phyloP scores from a whole-genome alignment of 257 asterid genomes.

The Eucommia ulmoides region DNA sequence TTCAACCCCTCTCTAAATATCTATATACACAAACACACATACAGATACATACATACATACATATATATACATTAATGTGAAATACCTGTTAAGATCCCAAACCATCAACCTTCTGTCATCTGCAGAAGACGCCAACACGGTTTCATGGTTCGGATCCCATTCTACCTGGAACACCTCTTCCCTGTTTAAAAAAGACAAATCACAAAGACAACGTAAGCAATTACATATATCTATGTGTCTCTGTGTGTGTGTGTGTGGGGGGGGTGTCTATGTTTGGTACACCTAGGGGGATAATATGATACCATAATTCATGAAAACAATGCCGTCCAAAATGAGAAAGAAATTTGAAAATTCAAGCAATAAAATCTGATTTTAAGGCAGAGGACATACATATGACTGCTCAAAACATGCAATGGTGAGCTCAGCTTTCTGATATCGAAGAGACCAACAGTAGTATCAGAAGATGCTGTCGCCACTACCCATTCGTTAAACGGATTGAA shows the following conservation, averaged over 20 bases:
- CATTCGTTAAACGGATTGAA: slow-evolving; percentile 90
- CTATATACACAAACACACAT: too few relatives aligned
- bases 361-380: background rate
- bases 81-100: slow-evolving; percentile 91
- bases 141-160: slow-evolving; percentile 98
- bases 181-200: slow-evolving; percentile 31
- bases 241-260: too few relatives aligned
- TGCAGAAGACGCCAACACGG: slow-evolving; percentile 82
- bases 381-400: slow-evolving; percentile 59
- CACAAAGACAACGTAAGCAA: slow-evolving; percentile 1
- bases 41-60: too few relatives aligned
- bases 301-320: too few relatives aligned
- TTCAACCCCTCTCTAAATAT: too few relatives aligned
- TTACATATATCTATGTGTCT: background rate
- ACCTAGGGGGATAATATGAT: too few relatives aligned
- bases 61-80: background rate
- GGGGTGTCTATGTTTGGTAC: too few relatives aligned
- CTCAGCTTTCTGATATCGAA: slow-evolving; percentile 79
- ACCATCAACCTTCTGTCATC: slow-evolving; percentile 92
- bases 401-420: slow-evolving; percentile 63
- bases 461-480: slow-evolving; percentile 91
- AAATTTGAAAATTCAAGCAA: too few relatives aligned
- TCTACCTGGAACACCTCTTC: slow-evolving; percentile 98
- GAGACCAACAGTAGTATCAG: slow-evolving; percentile 84
- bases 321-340: background rate